Conservation (phyloP, 1,139 yeast genomes). For the Trichomonascaceae sp. region DNA sequence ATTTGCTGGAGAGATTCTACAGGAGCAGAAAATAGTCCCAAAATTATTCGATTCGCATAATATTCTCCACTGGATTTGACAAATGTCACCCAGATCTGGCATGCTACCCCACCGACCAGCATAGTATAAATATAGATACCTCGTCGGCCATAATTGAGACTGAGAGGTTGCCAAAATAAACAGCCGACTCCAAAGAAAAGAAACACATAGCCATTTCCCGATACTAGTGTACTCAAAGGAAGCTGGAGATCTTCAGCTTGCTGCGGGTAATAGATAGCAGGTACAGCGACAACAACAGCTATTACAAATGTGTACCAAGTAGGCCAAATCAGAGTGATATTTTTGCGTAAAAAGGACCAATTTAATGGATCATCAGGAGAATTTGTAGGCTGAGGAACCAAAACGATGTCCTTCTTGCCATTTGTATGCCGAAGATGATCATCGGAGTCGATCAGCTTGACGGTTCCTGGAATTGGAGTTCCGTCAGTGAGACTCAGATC, state of each 20-base stretch:
- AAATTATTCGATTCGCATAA: slow-evolving; percentile 38
- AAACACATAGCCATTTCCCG: slow-evolving; percentile 48
- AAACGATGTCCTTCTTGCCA: slow-evolving; percentile 33
- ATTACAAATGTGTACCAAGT: slow-evolving; percentile 42
- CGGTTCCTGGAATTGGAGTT: slow-evolving; percentile 41
- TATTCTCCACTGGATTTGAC: slow-evolving; percentile 25
- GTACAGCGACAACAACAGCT: slow-evolving; percentile 42
- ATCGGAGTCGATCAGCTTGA: slow-evolving; percentile 49
- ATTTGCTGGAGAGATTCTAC: slow-evolving; percentile 53
- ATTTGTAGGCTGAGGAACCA: slow-evolving; percentile 42
- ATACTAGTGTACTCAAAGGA: slow-evolving; percentile 38
- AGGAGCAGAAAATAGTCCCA: slow-evolving; percentile 48
- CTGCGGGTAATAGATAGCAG: slow-evolving; percentile 13
- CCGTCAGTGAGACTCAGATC: slow-evolving; percentile 14
- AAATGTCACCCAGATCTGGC: slow-evolving; percentile 28
- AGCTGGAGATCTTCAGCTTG: slow-evolving; percentile 35
- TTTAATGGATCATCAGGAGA: slow-evolving; percentile 48
- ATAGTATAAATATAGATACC: slow-evolving; percentile 39
- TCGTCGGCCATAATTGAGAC: slow-evolving; percentile 49
- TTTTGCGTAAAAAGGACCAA: slow-evolving; percentile 39
- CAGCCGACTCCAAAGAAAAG: slow-evolving; percentile 46
- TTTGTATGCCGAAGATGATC: slow-evolving; percentile 23
- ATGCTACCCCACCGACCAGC: slow-evolving; percentile 23
- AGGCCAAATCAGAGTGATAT: slow-evolving; percentile 26
- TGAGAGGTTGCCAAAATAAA: slow-evolving; percentile 45